Evolutionary conservation across 2,329 filamentous ascomycete species (phyloP).

Genomic region (Pseudogymnoascus verrucosus): DNA sequence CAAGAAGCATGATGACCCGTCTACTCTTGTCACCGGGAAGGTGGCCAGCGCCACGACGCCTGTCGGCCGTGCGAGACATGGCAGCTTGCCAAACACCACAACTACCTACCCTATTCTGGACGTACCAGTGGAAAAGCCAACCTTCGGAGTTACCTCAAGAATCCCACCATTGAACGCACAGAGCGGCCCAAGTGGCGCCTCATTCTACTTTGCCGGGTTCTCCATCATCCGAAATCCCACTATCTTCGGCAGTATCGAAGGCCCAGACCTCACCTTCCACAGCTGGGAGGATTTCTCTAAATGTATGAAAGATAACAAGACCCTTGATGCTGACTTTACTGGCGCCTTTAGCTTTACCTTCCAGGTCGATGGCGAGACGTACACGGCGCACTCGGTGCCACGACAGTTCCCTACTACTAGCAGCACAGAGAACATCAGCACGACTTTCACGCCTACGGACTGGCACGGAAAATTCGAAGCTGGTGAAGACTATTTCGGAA

Average conservation of each 20-base stretch:
- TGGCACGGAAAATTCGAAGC: slow-evolving; percentile 29
- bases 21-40: neutral
- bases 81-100: neutral
- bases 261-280: neutral
- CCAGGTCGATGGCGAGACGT: slow-evolving; percentile 4
- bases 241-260: neutral
- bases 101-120: neutral
- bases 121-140: neutral
- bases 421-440: slow-evolving; percentile 55
- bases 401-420: slow-evolving; percentile 30
- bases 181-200: neutral
- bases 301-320: neutral
- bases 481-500: slow-evolving; percentile 24
- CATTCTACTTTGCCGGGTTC: neutral
- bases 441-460: slow-evolving; percentile 48
- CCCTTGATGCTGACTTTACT: slow-evolving; percentile 9
- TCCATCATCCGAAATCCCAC: neutral
- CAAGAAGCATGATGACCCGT: neutral
- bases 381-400: neutral
- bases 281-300: neutral
- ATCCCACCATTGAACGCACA: neutral
- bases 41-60: neutral
- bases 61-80: neutral
- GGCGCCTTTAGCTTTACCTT: slow-evolving; percentile 5
- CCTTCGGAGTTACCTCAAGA: neutral